Evolutionary conservation across 352 stramenopile genomes (phyloP), one percentile per base, ranked within the genome.

Genomic region (Globisporangium cylindrosporum): DNA sequence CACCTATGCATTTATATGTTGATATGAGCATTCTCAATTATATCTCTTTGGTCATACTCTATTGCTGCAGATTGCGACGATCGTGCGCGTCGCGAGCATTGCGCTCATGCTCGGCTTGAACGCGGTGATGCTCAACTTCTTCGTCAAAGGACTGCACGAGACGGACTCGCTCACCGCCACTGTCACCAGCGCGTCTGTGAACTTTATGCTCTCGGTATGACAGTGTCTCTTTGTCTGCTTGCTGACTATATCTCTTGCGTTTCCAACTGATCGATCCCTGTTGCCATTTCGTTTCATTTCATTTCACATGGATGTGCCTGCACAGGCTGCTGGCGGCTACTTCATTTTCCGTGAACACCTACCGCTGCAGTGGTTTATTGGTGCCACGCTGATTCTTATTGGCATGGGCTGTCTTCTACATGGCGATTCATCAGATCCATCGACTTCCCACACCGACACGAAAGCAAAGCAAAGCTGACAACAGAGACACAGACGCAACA

Each of bases 81-180:
- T 80, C 4, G 64, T 77, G 20, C 88, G 84, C n/a, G 58, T 86
- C 1, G 48, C 73, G 27, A 90, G 82, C 64, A 81, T 95, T 27
- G 75, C 55, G 0, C 73, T 91, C 15, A 95, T 95, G 88, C 75
- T 95, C 46, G 72, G 64, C 18, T 80, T 77, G 9, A 94, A 95
- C 61, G 80, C 73, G 0, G 59, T 92, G 55, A 95, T 95, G 88
- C 79, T 95, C 59, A 80, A 73, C 69, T 93, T 76, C 73, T 95
- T 95, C 57, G 83, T 95, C 64, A 84, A 89, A 27, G 86, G 86
- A 0, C 69, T 95, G 1, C 88, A 95, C 48, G 86, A 94, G 72
- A 94, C 88, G 15, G 88, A 95, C 73, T 95, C 88, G 22, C 80
- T 95, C 24, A 95, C 88, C 1, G 86, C 88, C 9, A 95, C 88